Evolutionary conservation across 371 early-diverging fungal species (phyloP).

Genomic region (Mortierella sp.): DNA sequence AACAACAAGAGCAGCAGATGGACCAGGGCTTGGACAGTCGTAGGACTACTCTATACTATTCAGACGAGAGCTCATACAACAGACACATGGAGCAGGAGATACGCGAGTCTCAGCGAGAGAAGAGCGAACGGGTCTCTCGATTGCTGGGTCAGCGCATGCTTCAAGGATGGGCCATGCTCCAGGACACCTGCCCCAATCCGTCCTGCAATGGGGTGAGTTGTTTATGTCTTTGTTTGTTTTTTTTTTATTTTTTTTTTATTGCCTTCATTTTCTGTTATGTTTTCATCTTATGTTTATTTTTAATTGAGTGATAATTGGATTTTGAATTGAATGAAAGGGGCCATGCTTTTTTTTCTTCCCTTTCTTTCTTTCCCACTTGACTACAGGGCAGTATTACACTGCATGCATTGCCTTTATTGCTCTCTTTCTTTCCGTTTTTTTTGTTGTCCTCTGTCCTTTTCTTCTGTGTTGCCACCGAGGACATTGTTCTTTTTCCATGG

Average conservation of each 20-base stretch:
- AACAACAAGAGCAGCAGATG: slow-evolving; percentile 7
- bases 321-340: neutral
- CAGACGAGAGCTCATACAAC: slow-evolving; percentile 26
- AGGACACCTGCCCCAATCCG: slow-evolving; percentile 72
- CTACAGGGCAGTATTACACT: neutral
- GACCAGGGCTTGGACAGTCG: slow-evolving; percentile 40
- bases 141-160: slow-evolving; percentile 76
- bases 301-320: slow-evolving; percentile 1
- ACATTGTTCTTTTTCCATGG: neutral
- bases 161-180: slow-evolving; percentile 76
- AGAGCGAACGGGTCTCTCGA: slow-evolving; percentile 69
- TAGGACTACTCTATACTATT: slow-evolving; percentile 15
- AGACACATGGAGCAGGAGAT: slow-evolving; percentile 24
- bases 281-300: neutral
- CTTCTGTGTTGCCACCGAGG: neutral
- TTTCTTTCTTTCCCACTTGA: no score
- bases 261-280: neutral
- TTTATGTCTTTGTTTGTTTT: neutral
- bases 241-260: slow-evolving; percentile 4
- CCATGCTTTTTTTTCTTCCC: neutral
- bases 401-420: neutral
- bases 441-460: neutral
- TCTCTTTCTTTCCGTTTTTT: neutral
- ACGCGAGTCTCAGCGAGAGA: slow-evolving; percentile 56
- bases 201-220: slow-evolving; percentile 70